Evolutionary conservation across 345 rosid genomes (phyloP).

Genomic region (Bruguiera gymnorhiza): DNA sequence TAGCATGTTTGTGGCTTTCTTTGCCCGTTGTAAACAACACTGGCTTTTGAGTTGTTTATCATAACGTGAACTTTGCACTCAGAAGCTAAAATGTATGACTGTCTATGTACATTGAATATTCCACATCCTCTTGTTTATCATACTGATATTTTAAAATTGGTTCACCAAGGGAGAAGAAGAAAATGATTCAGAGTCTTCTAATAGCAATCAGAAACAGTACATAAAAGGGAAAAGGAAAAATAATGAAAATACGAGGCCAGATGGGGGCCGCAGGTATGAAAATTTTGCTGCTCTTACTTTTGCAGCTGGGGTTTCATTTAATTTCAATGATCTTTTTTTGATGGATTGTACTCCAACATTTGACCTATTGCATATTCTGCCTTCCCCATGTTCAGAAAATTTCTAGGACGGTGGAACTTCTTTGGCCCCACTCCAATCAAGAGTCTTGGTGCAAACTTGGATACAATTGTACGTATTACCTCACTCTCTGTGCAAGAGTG

Average conservation of each 20-base stretch:
- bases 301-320: conserved; percentile 11
- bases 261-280: conserved; percentile 51
- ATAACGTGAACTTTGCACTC: too few species aligned
- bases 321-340: background rate
- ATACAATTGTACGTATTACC: conserved; percentile 33
- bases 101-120: conserved; percentile 2
- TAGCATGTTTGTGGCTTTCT: background rate
- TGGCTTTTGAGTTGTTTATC: too few species aligned
- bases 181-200: conserved; percentile 39
- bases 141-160: conserved; percentile 15
- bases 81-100: background rate
- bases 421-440: conserved; percentile 36
- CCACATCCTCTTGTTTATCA: conserved; percentile 19
- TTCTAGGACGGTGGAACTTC: conserved; percentile 63
- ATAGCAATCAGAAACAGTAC: conserved; percentile 40
- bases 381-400: conserved; percentile 34
- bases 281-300: conserved; percentile 12
- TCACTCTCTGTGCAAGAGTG: conserved; percentile 20
- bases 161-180: conserved; percentile 61
- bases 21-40: background rate
- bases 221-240: conserved; percentile 41
- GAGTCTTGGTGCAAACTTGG: conserved; percentile 39
- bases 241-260: conserved; percentile 27
- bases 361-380: background rate
- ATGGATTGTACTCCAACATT: too few species aligned